These are phyloP conservation scores for Quercus mongolica DNA, from an alignment of 306 rosid genomes.

Conservation along the genomic window DNA sequence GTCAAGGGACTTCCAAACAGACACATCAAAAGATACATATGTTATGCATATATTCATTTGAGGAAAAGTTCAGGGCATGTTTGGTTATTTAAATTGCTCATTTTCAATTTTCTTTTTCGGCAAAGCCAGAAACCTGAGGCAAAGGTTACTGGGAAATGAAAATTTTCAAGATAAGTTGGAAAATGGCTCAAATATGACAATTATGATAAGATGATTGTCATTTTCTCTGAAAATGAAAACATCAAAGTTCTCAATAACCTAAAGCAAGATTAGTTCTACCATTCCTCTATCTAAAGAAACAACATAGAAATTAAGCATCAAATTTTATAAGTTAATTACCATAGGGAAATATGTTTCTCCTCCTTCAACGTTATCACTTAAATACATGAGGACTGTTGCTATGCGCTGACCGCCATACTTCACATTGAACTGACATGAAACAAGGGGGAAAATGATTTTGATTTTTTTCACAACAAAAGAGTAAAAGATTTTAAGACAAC, in stretches of 20 bases:
- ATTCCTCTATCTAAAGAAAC: background rate
- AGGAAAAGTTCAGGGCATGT: background rate
- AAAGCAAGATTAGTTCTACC: background rate
- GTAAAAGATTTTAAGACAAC: constrained; percentile 17
- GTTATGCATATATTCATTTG: background rate
- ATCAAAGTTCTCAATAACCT: background rate
- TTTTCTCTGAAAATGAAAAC: background rate
- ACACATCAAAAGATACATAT: background rate
- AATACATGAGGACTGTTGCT: constrained; percentile 92
- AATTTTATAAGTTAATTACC: constrained; percentile 47
- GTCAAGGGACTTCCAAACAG: background rate
- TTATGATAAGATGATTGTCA: background rate
- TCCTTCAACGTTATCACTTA: constrained; percentile 89
- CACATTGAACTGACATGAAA: constrained; percentile 71
- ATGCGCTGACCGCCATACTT: constrained; percentile 98
- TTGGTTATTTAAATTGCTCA: background rate
- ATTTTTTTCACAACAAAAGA: constrained; percentile 9
- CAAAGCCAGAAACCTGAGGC: background rate
- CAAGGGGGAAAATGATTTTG: constrained; percentile 5
- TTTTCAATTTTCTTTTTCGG: background rate
- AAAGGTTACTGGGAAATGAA: background rate
- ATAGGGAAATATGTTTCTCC: constrained; percentile 96
- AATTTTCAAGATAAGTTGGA: background rate
- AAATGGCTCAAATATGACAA: background rate
- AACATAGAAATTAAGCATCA: constrained; percentile 17